Base-by-base conservation (phyloP, 2,329 filamentous ascomycete genomes). In the Harringtonia lauricola region DNA sequence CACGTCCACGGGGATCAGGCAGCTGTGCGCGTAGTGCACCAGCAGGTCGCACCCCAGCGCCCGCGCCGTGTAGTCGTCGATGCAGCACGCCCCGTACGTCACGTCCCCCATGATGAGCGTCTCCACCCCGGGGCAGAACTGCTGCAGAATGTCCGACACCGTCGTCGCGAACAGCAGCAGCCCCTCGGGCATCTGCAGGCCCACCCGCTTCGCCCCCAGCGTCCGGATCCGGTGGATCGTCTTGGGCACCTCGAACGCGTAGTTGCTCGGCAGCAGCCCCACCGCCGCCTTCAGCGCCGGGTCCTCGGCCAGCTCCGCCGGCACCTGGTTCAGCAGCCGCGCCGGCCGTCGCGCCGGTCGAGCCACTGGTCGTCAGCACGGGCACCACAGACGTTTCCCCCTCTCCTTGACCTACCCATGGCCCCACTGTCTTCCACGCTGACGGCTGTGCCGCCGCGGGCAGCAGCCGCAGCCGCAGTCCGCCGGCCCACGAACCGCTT, bases 91-190 rank as follows among this genome's bases (percentile, higher is more conserved):
- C 50, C 92, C 92, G 61, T 98, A 98, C 1, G 92, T 98, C 36
- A 98, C 92, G 60, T 98, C 92, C 48, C 92, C 92, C 92, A 98
- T 98, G 61, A 98, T 98, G 43, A 96, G 71, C 2, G 90, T 96
- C 60, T 94, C 86, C 34, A 84, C 83, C 2, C 85, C 88, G 0
- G 87, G 83, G 57, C 92, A 98, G 67, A 98, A 98, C 58, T 89
- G 84, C 1, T 85, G 86, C 39, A 98, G 70, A 55, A 98, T 96
- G 59, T 98, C 92, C 4, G 92, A 95, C 53, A 98, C 90, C 30
- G 92, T 98, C 22, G 92, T 96, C 19, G 92, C 92, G 60, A 98
- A 98, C 45, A 98, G 71, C 24, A 98, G 76, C 2, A 98, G 74
- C 1, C 92, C 92, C 63, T 98, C 94, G 6, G 92, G 92, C 71